Percentiles rank a stretch among this genome's conserved stretches.
Evolutionary conservation across 352 stramenopile genomes (phyloP).

Genomic region (Phytophthora citrophthora): DNA sequence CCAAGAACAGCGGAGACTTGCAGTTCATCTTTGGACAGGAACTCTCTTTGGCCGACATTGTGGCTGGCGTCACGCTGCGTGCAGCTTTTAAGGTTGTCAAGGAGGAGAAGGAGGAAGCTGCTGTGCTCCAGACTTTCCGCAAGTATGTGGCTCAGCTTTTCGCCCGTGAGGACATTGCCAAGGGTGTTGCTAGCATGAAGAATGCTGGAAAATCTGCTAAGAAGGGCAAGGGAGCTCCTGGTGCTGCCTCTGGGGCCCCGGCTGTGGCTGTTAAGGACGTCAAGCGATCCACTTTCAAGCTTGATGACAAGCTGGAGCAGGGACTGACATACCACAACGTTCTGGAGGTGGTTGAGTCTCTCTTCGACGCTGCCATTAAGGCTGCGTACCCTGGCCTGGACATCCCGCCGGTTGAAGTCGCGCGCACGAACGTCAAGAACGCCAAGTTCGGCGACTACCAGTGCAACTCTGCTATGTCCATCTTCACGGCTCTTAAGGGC

Average conservation of each 20-base stretch:
- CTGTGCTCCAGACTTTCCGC: conserved; percentile 63
- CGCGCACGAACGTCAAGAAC: conserved; percentile 81
- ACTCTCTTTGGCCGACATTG: conserved; percentile 75
- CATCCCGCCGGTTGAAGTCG: conserved; percentile 67
- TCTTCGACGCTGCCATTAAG: conserved; percentile 79
- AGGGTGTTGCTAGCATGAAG: conserved; percentile 53
- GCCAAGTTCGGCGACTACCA: conserved; percentile 96
- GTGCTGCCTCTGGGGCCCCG: conserved; percentile 14
- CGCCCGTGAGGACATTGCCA: conserved; percentile 44
- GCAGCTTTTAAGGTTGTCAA: conserved; percentile 62
- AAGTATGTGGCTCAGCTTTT: conserved; percentile 79
- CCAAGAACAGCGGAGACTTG: conserved; percentile 46
- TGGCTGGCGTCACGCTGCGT: conserved; percentile 74
- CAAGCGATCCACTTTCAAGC: conserved; percentile 48
- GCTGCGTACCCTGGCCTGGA: conserved; percentile 66
- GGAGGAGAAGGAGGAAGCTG: conserved; percentile 47
- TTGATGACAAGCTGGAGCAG: conserved; percentile 53
- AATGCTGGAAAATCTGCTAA: conserved; percentile 46
- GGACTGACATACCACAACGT: conserved; percentile 83
- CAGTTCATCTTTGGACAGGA: conserved; percentile 72
- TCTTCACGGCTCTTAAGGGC: conserved; percentile 97
- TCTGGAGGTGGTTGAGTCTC: conserved; percentile 71
- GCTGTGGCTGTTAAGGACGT: conserved; percentile 21
- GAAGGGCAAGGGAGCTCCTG: conserved; percentile 19
- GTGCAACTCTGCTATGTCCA: conserved; percentile 97